phyloP scores from a whole-genome alignment of 2,329 filamentous ascomycete genomes.

The Aspergillus vadensis region DNA sequence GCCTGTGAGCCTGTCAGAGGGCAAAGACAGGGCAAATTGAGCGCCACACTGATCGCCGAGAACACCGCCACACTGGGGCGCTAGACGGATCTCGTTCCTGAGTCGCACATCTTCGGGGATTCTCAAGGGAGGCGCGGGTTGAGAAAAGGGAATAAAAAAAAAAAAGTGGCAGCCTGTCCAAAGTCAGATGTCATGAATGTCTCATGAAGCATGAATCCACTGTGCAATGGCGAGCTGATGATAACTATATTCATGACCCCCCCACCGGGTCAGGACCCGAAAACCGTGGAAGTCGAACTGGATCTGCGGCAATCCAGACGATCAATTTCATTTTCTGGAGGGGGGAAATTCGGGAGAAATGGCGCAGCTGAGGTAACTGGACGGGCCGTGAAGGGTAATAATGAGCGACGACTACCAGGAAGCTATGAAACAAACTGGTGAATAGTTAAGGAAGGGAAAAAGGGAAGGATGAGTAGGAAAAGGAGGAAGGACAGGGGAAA shows the following conservation, averaged over 20 bases:
- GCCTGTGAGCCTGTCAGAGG: not conserved
- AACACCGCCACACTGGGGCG: not conserved
- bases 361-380: not conserved
- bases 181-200: not conserved
- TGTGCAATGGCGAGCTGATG: conserved; percentile 1
- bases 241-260: not conserved
- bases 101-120: not conserved
- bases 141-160: too few relatives aligned
- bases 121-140: not conserved
- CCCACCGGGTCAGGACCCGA: not conserved
- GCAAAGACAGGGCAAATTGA: not conserved
- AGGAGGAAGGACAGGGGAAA: not conserved
- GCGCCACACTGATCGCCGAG: conserved; percentile 1
- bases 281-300: not conserved
- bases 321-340: not conserved
- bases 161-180: not conserved
- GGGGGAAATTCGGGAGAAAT: not conserved
- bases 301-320: not conserved
- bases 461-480: not conserved
- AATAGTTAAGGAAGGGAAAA: not conserved
- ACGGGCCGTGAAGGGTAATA: not conserved
- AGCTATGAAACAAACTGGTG: not conserved
- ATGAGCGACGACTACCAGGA: not conserved
- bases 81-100: not conserved
- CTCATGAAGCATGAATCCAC: not conserved